phyloP scores from a whole-genome alignment of 495 filamentous ascomycete species.

The Penicillium subrubescens region DNA sequence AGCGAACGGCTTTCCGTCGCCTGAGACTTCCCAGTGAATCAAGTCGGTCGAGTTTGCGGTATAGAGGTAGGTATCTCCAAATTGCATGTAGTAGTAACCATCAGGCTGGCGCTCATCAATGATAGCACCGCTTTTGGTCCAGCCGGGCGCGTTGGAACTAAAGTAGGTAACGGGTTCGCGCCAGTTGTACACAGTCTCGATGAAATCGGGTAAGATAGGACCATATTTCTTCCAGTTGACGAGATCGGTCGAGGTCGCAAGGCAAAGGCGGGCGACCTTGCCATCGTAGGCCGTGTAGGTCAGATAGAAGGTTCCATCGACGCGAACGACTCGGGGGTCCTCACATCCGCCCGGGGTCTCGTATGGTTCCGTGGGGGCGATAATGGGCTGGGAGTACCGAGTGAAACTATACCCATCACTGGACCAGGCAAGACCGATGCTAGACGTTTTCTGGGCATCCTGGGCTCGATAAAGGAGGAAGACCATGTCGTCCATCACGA shows the following conservation, averaged over 20 bases:
- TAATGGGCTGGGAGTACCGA: not conserved
- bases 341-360: not conserved
- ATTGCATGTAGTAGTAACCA: constrained; percentile 30
- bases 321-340: not conserved
- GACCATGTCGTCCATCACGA: constrained; percentile 21
- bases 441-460: not conserved
- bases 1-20: not conserved
- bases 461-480: constrained; percentile 18
- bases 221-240: not conserved
- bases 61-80: constrained; percentile 26
- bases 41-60: constrained; percentile 24
- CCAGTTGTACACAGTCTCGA: not conserved
- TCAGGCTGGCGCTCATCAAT: constrained; percentile 24
- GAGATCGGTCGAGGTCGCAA: not conserved
- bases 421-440: not conserved
- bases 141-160: not conserved
- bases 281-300: not conserved
- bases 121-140: constrained; percentile 24
- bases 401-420: not conserved
- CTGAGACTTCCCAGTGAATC: not conserved
- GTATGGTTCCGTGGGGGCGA: not conserved
- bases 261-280: not conserved
- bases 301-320: not conserved
- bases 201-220: not conserved
- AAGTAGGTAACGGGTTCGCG: not conserved